Conservation (phyloP, 805 yeast species). For the Kazachstania kunashirensis region DNA sequence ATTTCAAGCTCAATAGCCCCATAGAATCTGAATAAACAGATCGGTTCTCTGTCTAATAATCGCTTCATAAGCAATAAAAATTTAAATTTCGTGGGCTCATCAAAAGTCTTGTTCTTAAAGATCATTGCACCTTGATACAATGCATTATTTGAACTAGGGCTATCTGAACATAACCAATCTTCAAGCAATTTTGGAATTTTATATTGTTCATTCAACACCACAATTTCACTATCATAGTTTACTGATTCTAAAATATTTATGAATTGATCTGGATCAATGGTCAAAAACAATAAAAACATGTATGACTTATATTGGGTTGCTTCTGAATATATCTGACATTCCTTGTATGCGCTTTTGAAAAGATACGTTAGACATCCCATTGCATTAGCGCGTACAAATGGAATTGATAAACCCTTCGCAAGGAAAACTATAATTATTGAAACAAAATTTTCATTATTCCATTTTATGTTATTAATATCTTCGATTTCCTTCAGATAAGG, state of each 20-base stretch:
- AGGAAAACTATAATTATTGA: slow-evolving; percentile 39
- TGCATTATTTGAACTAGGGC: slow-evolving; percentile 25
- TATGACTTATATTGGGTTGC: slow-evolving; percentile 19
- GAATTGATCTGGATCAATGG: slow-evolving; percentile 33
- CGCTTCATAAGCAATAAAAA: slow-evolving; percentile 27
- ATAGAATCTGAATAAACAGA: slow-evolving; percentile 28
- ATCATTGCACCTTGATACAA: slow-evolving; percentile 30
- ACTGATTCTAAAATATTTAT: slow-evolving; percentile 26
- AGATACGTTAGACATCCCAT: slow-evolving; percentile 36
- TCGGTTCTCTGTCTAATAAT: slow-evolving; percentile 27
- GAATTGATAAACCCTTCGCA: slow-evolving; percentile 49
- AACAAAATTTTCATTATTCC: slow-evolving; percentile 42
- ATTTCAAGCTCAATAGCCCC: slow-evolving; percentile 24
- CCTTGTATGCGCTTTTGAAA: slow-evolving; percentile 36
- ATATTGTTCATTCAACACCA: slow-evolving; percentile 26
- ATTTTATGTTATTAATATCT: slow-evolving; percentile 28
- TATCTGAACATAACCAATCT: slow-evolving; percentile 27
- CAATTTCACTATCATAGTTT: slow-evolving; percentile 29
- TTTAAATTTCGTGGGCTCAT: slow-evolving; percentile 30
- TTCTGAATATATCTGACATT: slow-evolving; percentile 18
- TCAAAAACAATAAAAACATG: slow-evolving; percentile 30
- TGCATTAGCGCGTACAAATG: slow-evolving; percentile 45
- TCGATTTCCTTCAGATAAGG: slow-evolving; percentile 37
- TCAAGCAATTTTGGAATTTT: slow-evolving; percentile 32
- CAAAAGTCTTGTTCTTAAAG: slow-evolving; percentile 28